A percentile compares a stretch with the other conserved stretches of the same genome.
phyloP scores from a whole-genome alignment of 148 eudicot species.

The Mesembryanthemum crystallinum region DNA sequence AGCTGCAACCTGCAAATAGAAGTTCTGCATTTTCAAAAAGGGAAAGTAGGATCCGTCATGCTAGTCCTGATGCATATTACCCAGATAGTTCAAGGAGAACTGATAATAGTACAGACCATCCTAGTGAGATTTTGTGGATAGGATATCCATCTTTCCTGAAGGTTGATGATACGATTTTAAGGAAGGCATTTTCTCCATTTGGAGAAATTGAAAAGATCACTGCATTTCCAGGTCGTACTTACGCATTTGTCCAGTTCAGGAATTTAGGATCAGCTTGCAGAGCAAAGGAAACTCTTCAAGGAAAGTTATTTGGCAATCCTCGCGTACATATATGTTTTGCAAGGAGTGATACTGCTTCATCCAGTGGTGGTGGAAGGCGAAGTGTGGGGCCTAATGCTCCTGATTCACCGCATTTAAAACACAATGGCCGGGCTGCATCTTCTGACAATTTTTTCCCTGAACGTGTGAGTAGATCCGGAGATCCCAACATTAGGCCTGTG shows the following conservation, averaged over 20 bases:
- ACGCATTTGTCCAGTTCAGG: constrained; percentile 70
- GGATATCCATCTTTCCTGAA: constrained; percentile 71
- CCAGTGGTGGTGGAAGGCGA: constrained; percentile 50
- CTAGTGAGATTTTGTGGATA: constrained; percentile 80
- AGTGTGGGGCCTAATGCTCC: constrained; percentile 34
- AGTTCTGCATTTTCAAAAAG: constrained; percentile 47
- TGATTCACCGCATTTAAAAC: constrained; percentile 41
- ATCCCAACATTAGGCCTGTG: constrained; percentile 37
- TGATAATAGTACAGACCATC: constrained; percentile 47
- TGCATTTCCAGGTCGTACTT: constrained; percentile 75
- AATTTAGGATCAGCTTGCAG: constrained; percentile 53
- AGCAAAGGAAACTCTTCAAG: constrained; percentile 82
- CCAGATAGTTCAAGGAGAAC: constrained; percentile 37
- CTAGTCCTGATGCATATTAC: constrained; percentile 46
- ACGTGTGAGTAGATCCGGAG: constrained; percentile 33
- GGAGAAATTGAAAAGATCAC: constrained; percentile 81
- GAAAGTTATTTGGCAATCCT: constrained; percentile 78
- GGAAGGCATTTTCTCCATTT: constrained; percentile 78
- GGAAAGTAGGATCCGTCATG: constrained; percentile 48
- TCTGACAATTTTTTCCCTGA: constrained; percentile 43
- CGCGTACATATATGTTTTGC: constrained; percentile 80
- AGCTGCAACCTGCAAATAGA: constrained; percentile 41
- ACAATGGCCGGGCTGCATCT: constrained; percentile 42
- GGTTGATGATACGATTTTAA: constrained; percentile 58
- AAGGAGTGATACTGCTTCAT: constrained; percentile 50